Evolutionary conservation across 441 rosid species (phyloP), one percentile per base, ranked within the genome.

Genomic region (Populus hybrid): DNA sequence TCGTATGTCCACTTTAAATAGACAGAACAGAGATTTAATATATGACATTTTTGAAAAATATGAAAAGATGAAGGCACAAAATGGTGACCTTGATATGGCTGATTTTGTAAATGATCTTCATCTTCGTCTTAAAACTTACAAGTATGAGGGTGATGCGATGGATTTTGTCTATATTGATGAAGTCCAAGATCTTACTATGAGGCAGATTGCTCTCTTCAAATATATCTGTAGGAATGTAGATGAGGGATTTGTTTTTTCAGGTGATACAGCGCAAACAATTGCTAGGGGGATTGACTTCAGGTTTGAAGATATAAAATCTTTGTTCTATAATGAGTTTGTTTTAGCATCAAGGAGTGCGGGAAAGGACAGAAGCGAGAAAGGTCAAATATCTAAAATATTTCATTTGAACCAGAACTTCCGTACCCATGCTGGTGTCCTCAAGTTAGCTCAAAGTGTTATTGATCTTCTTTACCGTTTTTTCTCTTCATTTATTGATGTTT

Each of bases 111-210:
- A 70, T 66, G 88, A 88, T 86, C 87, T 90, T 54, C 90, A 90
- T 80, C 18, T 18, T 38, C 82, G 89, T 34, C 84, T 90, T 68
- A 74, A 57, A 63, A 42, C 38, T 11, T 81, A 67, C 71, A 74
- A 16, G 18, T 82, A 84, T 67, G 67, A 38, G 21, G 88, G 86
- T 21, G 86, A 84, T 0, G 5, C 36, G 2, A 75, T 90, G 83
- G 81, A 89, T 67, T 90, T 84, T 80, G 90, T 89, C 32, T 90
- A 89, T 72, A 81, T 89, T 8, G 92, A 89, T 80, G 91, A 90
- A 79, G 91, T 89, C 67, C 94, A 90, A 76, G 94, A 90, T 87
- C 87, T 90, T 4, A 87, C 93, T 5, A 89, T 84, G 86, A 84
- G 87, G 66, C 93, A 88, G 67, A 83, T 87, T 77, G 85, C 90